A percentile compares a stretch with the other conserved stretches of the same genome.
Conservation (phyloP, 2,329 filamentous ascomycete genomes). For the Ophiocordyceps camponoti-leonardi region DNA sequence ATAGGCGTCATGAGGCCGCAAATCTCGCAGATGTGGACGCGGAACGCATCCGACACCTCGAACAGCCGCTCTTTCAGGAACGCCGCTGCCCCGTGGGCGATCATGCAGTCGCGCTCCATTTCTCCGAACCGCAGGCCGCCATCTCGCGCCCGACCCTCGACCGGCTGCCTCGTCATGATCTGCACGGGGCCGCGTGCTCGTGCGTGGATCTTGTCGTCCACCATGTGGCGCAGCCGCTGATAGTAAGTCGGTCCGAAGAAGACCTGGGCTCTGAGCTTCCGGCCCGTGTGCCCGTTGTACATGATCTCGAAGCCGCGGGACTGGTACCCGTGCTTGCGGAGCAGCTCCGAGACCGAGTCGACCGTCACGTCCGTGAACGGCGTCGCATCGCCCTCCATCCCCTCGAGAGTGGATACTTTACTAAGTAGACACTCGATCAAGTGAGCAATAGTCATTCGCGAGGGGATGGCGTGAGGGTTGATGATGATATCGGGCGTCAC, state of each 20-base stretch:
- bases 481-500: constrained; percentile 93
- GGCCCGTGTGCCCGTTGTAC: constrained; percentile 96
- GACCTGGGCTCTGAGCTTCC: constrained; percentile 82
- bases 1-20: constrained; percentile 98
- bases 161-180: constrained; percentile 91
- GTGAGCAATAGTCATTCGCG: constrained; percentile 99
- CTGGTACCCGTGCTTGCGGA: constrained; percentile 85
- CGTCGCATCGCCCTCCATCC: constrained; percentile 91
- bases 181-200: constrained; percentile 90
- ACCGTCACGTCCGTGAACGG: constrained; percentile 97
- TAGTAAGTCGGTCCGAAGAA: constrained; percentile 98
- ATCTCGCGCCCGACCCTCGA: constrained; percentile 94
- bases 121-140: constrained; percentile 98
- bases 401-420: constrained; percentile 86
- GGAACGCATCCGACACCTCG: constrained; percentile 93
- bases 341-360: constrained; percentile 72
- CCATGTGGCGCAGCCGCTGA: constrained; percentile 96
- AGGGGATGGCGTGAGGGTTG: constrained; percentile 98
- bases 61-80: constrained; percentile 97
- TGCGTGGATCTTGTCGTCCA: constrained; percentile 99
- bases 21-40: constrained; percentile 96
- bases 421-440: constrained; percentile 97
- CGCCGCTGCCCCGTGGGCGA: constrained; percentile 91
- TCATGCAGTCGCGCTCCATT: constrained; percentile 99
- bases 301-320: constrained; percentile 95